Evolutionary conservation across 306 rosid species (phyloP).

Genomic region (Spatholobus suberectus): DNA sequence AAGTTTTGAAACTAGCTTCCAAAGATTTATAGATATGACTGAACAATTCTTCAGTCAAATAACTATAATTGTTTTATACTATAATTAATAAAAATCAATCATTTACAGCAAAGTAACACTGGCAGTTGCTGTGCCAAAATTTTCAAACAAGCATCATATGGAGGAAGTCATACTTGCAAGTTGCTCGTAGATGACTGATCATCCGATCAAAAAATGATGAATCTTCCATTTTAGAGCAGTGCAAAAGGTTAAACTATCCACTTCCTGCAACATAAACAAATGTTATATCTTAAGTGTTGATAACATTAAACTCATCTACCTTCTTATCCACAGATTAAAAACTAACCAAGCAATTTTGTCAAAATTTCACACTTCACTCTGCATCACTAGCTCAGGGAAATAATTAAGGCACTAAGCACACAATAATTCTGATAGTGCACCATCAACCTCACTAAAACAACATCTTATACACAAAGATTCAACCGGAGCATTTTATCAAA

Average conservation of each 20-base stretch:
- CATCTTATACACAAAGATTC: neutral
- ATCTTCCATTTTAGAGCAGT: conserved; percentile 61
- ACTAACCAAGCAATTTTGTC: neutral
- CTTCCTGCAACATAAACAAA: conserved; percentile 42
- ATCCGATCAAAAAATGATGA: conserved; percentile 59
- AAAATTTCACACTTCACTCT: conserved; percentile 2
- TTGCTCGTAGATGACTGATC: conserved; percentile 70
- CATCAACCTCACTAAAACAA: neutral
- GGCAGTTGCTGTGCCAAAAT: neutral
- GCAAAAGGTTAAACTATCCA: conserved; percentile 26
- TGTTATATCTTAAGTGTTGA: neutral
- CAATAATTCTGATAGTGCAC: neutral
- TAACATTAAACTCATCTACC: neutral
- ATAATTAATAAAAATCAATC: neutral
- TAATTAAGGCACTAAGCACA: neutral
- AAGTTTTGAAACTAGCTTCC: conserved; percentile 3
- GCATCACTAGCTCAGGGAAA: neutral
- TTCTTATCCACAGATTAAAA: conserved; percentile 19
- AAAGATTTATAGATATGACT: too few species aligned
- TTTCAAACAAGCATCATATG: conserved; percentile 6
- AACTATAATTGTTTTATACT: neutral
- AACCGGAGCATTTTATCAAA: conserved; percentile 38
- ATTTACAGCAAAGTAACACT: too few species aligned
- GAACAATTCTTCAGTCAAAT: neutral
- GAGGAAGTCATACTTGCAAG: conserved; percentile 74